Conservation (phyloP, 1,284 basidiomycete genomes). For the Coniophora puteana region DNA sequence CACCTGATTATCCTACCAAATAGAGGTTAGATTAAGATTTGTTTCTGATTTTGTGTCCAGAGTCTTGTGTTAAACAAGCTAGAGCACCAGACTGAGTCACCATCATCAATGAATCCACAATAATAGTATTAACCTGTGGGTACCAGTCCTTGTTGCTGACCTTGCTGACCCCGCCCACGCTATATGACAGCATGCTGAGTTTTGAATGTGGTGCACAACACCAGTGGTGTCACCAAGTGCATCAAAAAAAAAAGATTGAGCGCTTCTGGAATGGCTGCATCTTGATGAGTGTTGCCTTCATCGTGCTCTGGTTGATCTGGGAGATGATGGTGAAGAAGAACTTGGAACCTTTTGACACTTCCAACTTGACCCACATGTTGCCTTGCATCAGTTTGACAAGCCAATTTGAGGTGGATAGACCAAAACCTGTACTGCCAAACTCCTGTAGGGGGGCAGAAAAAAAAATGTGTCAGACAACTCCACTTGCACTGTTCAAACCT, state of each 20-base stretch:
- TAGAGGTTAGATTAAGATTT: too few relatives aligned
- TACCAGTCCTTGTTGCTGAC: constrained; percentile 80
- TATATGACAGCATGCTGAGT: constrained; percentile 79
- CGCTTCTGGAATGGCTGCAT: constrained; percentile 77
- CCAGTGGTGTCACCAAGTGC: constrained; percentile 77
- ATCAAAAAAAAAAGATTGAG: constrained; percentile 88
- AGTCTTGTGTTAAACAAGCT: too few relatives aligned
- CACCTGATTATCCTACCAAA: too few relatives aligned
- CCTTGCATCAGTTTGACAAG: constrained; percentile 98
- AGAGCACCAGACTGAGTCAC: constrained; percentile 51
- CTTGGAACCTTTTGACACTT: constrained; percentile 88
- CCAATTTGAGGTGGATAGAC: constrained; percentile 93
- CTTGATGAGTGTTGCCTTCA: constrained; percentile 71
- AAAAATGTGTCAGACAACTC: too few relatives aligned
- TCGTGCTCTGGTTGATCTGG: constrained; percentile 73
- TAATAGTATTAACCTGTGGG: constrained; percentile 93
- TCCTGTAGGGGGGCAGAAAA: constrained; percentile 66
- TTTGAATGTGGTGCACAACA: constrained; percentile 76
- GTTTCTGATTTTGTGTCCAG: too few relatives aligned
- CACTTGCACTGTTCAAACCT: too few relatives aligned
- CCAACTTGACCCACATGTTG: constrained; percentile 97
- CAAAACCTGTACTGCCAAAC: constrained; percentile 97
- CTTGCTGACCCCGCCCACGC: constrained; percentile 75
- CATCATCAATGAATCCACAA: constrained; percentile 84
- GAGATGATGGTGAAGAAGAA: constrained; percentile 97